These are phyloP conservation scores for Xylariaceae sp. DNA, from an alignment of 2,329 filamentous ascomycete species.

Conservation along the genomic window DNA sequence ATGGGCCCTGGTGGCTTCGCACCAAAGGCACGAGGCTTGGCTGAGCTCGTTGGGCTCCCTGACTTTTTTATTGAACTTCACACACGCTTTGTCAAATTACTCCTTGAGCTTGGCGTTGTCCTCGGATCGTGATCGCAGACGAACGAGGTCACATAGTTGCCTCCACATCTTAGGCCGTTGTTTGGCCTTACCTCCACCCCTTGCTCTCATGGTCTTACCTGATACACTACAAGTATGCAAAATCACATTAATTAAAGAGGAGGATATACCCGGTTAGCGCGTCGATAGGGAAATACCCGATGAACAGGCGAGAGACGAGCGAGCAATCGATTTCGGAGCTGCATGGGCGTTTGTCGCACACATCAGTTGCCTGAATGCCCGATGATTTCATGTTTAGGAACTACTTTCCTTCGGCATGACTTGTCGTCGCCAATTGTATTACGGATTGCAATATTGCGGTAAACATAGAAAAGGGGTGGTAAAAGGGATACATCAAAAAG, in stretches of 20 bases:
- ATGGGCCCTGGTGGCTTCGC: slow-evolving; percentile 52
- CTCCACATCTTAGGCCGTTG: background rate
- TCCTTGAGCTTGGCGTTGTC: slow-evolving; percentile 56
- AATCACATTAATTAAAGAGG: slow-evolving; percentile 1
- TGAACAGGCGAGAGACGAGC: background rate
- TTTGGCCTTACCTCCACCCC: background rate
- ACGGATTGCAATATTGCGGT: background rate
- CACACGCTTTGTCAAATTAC: slow-evolving; percentile 57
- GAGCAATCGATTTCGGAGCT: background rate
- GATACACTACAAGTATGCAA: background rate
- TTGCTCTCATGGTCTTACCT: background rate
- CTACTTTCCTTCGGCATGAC: background rate
- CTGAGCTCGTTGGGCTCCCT: slow-evolving; percentile 62
- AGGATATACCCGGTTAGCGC: slow-evolving; percentile 10
- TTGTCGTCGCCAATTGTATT: background rate
- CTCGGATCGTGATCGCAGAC: slow-evolving; percentile 42
- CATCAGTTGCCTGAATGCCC: too few species aligned
- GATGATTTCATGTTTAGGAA: too few species aligned
- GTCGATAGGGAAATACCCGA: slow-evolving; percentile 1
- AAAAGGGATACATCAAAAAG: background rate
- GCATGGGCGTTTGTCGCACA: too few species aligned
- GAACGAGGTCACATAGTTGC: background rate
- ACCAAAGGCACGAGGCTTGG: slow-evolving; percentile 56
- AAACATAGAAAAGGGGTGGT: background rate
- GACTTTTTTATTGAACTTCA: slow-evolving; percentile 68